Evolutionary conservation across 2,329 filamentous ascomycete species (phyloP), one percentile per base, ranked within the genome.

Genomic region (Truncatella angustata): DNA sequence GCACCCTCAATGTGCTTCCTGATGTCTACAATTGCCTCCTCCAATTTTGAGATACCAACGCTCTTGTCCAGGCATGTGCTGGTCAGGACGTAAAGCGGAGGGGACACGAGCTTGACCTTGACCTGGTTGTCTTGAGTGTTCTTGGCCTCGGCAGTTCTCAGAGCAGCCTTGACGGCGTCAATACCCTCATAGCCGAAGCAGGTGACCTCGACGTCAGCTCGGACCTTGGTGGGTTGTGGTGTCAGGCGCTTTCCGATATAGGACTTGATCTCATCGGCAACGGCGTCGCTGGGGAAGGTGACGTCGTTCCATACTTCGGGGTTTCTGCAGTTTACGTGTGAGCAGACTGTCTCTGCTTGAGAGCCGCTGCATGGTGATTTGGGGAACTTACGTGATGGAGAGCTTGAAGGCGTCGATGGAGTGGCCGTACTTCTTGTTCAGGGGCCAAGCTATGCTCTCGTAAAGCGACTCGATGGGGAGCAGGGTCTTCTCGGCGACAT

Each of bases 331-430:
- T 54, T 66, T 56, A 55, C 53, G 40, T 37, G 34, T 7, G 48
- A 24, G 12, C 28, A 37, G 34, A 14, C 21, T 18, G 16, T 42
- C 18, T 50, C 32, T 23, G 49, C 23, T 14, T 10, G 23, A 14
- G 32, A 20, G 34, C 24, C 14, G 37, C 14, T 4, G 28, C 32
- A n/a, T 23, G 5, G 35, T 36, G 59, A 63, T 46, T 63, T 57
- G 28, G 5, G 36, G 24, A 26, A 73, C 85, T 64, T 78, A 91
- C 88, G 94, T 97, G 78, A 99, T 99, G 60, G 91, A 96, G 56
- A 97, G 87, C 81, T 97, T 99, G 82, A 99, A 99, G 10, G 95
- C 94, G 70, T 99, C 94, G 60, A 97, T 90, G 11, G 93, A 86
- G 73, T 97, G 93, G 49, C 94, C 94, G 70, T 91, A 99, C 78